phyloP scores from a whole-genome alignment of 805 yeast species.

The Starmerella scarabaei region DNA sequence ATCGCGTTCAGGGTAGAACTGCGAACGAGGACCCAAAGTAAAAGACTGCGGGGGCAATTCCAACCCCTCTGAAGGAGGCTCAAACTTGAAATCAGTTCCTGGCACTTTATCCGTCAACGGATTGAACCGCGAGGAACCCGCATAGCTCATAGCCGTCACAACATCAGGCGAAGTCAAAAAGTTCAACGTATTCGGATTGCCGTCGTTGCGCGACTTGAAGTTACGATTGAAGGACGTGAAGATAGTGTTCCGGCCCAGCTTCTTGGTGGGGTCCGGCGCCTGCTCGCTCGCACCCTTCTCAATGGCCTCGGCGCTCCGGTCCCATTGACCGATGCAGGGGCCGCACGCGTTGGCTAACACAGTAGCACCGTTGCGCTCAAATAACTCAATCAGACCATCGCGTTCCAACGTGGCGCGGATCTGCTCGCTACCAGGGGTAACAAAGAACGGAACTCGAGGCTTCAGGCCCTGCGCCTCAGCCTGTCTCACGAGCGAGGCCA shows the following conservation, averaged over 20 bases:
- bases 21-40: constrained; percentile 49
- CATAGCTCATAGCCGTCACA: constrained; percentile 91
- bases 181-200: constrained; percentile 94
- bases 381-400: constrained; percentile 75
- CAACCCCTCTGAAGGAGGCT: constrained; percentile 51
- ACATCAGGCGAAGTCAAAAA: constrained; percentile 97
- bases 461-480: constrained; percentile 77
- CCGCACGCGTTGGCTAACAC: constrained; percentile 98
- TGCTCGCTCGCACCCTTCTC: constrained; percentile 44
- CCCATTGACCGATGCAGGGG: constrained; percentile 99
- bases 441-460: constrained; percentile 84
- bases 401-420: constrained; percentile 93
- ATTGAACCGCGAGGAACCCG: constrained; percentile 85
- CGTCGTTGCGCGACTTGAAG: constrained; percentile 95
- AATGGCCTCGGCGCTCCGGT: constrained; percentile 43
- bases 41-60: constrained; percentile 78
- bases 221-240: constrained; percentile 97
- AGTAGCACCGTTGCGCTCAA: constrained; percentile 77
- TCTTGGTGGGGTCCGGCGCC: neutral
- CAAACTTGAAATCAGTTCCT: constrained; percentile 50
- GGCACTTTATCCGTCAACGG: constrained; percentile 80
- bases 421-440: constrained; percentile 97
- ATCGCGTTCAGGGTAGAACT: constrained; percentile 59
- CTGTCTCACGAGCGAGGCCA: constrained; percentile 77
- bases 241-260: constrained; percentile 60